Evolutionary conservation across 768 basidiomycete genomes (phyloP), one percentile per base, ranked within the genome.

Genomic region (Termitomyces sp.): DNA sequence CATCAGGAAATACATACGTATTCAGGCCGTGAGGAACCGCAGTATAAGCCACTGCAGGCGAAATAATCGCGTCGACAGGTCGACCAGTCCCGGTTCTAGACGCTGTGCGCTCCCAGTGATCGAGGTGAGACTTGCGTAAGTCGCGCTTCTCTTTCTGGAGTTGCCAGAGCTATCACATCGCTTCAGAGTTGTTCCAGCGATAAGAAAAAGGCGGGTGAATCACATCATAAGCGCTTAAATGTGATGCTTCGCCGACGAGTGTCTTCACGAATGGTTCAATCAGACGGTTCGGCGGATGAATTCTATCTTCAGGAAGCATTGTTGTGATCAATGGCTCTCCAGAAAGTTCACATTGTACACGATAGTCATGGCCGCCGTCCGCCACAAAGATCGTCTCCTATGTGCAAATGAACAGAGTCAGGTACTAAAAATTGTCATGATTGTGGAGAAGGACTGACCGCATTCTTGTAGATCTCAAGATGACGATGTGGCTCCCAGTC

Each of bases 21-120:
- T 80, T 79, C 52, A 74, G 64, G 2, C 85, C 87, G 64, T 87
- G 86, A 7, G 82, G 86, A 3, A 82, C 73, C 0, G 87, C 84
- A 1, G 79, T 73, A 63, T 76, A 82, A 3, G 86, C 77, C 7
- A 81, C 79, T 0, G 73, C 79, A 9, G 89, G 84, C 1, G 77
- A 75, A 24, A 90, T 84, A 54, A 91, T 82, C 1, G 85, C 87
- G 61, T 90, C 89, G 26, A 90, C 75, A 5, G 87, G 85, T 0
- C 88, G 73, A 0, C 83, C 84, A 2, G 86, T 89, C 0, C 78
- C 80, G 0, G 87, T 89, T 5, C 58, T 59, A 3, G 53, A 58
- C 0, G 67, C 68, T 0, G 85, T 85, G 9, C 64, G 71, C 47
- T 81, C 76, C 87, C 87, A 88, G 38, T 80, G 74, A 54, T 83